Percentiles rank a stretch among this genome's conserved stretches.
phyloP scores from a whole-genome alignment of 306 rosid genomes.

The Mucuna pruriens region DNA sequence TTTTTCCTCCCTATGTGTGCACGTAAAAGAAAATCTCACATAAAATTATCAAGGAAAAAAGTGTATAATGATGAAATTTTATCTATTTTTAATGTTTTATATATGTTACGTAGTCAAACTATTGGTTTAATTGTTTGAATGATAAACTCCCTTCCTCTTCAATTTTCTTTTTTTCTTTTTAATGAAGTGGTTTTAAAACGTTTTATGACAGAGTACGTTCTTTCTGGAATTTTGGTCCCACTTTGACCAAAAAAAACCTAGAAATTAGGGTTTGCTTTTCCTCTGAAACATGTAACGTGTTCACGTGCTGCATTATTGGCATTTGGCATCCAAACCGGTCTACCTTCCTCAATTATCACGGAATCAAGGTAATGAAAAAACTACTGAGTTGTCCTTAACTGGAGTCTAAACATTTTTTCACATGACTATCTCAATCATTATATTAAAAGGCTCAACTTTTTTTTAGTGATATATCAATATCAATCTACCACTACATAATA shows the following conservation, averaged over 20 bases:
- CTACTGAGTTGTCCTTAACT: not conserved
- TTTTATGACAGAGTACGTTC: not conserved
- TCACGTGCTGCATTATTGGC: conserved; percentile 22
- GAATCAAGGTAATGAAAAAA: not conserved
- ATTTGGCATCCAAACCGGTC: not conserved
- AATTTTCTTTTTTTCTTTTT: not conserved
- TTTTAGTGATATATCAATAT: not conserved
- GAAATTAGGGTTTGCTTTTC: not conserved
- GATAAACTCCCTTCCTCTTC: not conserved
- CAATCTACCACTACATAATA: not conserved
- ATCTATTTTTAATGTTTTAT: not conserved
- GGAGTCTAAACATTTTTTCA: not conserved
- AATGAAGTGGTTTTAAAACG: not conserved
- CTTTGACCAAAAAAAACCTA: not conserved
- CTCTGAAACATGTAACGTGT: conserved; percentile 24
- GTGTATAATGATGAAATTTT: not conserved
- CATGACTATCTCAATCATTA: not conserved
- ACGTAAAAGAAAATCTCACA: not conserved
- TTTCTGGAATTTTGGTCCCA: conserved; percentile 7
- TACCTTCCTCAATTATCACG: conserved; percentile 18
- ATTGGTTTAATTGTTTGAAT: not conserved
- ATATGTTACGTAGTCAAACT: not conserved
- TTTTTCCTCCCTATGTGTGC: not conserved
- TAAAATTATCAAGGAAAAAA: not conserved
- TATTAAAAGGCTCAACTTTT: not conserved